A percentile compares a stretch with the other conserved stretches of the same genome.
phyloP scores from a whole-genome alignment of 164 flowering plant genomes.

The Amborella trichopoda region DNA sequence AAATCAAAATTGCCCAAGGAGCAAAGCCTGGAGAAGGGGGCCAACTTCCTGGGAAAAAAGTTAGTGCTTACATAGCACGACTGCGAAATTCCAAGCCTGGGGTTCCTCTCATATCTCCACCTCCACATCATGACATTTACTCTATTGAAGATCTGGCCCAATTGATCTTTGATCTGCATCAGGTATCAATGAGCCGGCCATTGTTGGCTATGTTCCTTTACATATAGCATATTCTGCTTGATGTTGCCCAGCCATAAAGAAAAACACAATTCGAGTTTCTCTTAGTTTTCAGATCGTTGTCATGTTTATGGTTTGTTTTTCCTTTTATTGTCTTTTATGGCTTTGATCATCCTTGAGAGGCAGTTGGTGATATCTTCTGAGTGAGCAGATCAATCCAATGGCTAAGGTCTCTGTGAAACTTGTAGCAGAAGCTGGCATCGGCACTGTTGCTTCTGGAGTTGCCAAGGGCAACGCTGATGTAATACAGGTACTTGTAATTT shows the following conservation, averaged over 20 bases:
- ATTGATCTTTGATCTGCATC: conserved; percentile 95
- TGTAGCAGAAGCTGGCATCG: conserved; percentile 99
- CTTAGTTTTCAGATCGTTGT: no score
- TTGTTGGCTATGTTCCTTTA: not conserved
- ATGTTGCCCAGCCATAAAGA: no score
- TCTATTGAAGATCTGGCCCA: conserved; percentile 99
- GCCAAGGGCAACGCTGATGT: conserved; percentile 99
- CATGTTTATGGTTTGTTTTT: no score
- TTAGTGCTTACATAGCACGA: conserved; percentile 97
- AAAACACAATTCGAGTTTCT: no score
- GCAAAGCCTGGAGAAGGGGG: conserved; percentile 99
- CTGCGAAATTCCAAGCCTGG: conserved; percentile 97
- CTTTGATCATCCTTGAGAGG: no score
- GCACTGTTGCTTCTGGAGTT: conserved; percentile 99
- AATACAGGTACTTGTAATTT: conserved; percentile 55
- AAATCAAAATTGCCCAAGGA: conserved; percentile 99
- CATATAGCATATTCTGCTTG: not conserved
- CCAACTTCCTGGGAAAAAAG: conserved; percentile 98
- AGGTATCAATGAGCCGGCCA: conserved; percentile 39
- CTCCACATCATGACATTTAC: conserved; percentile 99
- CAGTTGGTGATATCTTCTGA: no score
- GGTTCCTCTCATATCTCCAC: conserved; percentile 99
- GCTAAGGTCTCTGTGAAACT: conserved; percentile 99
- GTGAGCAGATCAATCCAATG: conserved; percentile 80
- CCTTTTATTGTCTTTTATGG: no score